Percentiles rank a stretch among this genome's conserved stretches.
phyloP scores from a whole-genome alignment of 2,329 filamentous ascomycete species.

The Cladosporium sp. region DNA sequence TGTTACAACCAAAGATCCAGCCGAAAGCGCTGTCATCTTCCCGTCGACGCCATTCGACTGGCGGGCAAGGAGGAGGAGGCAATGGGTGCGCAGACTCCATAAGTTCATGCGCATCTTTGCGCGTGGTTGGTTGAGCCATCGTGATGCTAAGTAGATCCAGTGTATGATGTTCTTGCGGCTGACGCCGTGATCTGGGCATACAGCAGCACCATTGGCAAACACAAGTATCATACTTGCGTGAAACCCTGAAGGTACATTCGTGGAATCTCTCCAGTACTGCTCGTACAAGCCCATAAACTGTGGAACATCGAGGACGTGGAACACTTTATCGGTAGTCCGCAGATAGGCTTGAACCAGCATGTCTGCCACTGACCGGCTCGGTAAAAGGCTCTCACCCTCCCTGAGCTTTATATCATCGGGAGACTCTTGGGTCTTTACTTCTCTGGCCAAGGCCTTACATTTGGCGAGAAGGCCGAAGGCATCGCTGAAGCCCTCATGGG shows the following conservation, averaged over 20 bases:
- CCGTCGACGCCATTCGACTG: conserved; percentile 3
- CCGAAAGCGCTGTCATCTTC: conserved; percentile 4
- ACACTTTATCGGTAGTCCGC: neutral
- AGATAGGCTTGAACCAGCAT: conserved; percentile 6
- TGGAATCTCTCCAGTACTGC: neutral
- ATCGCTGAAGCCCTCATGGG: conserved; percentile 1
- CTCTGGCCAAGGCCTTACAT: conserved; percentile 7
- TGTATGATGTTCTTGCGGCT: neutral
- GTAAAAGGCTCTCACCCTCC: neutral
- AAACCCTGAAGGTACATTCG: neutral
- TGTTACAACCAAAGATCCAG: neutral
- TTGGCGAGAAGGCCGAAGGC: conserved; percentile 5
- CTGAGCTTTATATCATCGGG: conserved; percentile 1
- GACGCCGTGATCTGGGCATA: neutral
- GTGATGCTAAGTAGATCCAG: conserved; percentile 1
- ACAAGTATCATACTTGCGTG: neutral
- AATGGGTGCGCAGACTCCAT: conserved; percentile 5
- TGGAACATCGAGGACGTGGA: conserved; percentile 1
- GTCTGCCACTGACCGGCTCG: neutral
- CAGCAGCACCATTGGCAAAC: conserved; percentile 2
- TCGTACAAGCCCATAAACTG: conserved; percentile 1
- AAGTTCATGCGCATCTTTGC: conserved; percentile 4
- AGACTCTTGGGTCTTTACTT: conserved; percentile 2
- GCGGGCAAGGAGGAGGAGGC: conserved; percentile 3
- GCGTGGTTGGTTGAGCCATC: neutral